phyloP scores from a whole-genome alignment of 306 rosid genomes.

The Dryas octopetala region DNA sequence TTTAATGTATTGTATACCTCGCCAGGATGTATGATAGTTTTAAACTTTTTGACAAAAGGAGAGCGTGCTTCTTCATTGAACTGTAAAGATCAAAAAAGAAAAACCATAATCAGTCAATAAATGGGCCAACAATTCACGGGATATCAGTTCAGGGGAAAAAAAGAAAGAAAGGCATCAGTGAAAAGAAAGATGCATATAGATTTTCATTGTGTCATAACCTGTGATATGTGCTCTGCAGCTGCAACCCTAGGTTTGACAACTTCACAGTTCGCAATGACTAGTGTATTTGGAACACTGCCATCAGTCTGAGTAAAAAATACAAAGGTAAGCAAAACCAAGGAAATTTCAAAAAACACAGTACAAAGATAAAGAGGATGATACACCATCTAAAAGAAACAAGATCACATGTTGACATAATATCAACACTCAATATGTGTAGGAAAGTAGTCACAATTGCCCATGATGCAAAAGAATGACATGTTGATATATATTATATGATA shows the following conservation, averaged over 20 bases:
- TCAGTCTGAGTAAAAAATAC: conserved; percentile 60
- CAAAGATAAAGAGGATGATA: not conserved
- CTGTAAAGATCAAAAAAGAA: conserved; percentile 41
- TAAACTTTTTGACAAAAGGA: conserved; percentile 94
- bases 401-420: not conserved
- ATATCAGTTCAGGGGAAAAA: not conserved
- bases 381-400: not conserved
- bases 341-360: not conserved
- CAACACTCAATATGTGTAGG: not conserved
- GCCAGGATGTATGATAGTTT: conserved; percentile 97
- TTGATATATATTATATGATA: not conserved
- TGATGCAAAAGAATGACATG: not conserved
- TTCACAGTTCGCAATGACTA: conserved; percentile 96
- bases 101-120: not conserved
- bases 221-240: conserved; percentile 97
- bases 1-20: conserved; percentile 54
- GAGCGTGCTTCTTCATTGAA: conserved; percentile 99
- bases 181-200: not conserved
- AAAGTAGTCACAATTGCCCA: not conserved
- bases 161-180: not conserved
- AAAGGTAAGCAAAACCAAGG: not conserved
- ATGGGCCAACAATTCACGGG: conserved; percentile 15
- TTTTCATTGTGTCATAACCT: conserved; percentile 42
- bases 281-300: conserved; percentile 93
- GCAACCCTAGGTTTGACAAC: conserved; percentile 99